phyloP scores from a whole-genome alignment of 495 filamentous ascomycete genomes.

The Neurospora sublineolata region DNA sequence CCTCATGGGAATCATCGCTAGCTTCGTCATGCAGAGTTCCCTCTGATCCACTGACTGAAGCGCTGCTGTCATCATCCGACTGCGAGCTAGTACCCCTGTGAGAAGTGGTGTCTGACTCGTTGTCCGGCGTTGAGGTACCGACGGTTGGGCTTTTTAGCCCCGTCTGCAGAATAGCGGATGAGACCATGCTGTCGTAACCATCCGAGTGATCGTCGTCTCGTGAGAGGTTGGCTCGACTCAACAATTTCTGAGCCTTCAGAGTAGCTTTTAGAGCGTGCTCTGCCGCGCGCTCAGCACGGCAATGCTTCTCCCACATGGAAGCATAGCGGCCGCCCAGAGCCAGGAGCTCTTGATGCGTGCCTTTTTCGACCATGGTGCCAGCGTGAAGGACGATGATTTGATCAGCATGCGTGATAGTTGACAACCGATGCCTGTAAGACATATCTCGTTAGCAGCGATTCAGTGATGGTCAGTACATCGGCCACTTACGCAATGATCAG shows the following conservation, averaged over 20 bases:
- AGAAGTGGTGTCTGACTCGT: slow-evolving; percentile 3
- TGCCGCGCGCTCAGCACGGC: slow-evolving; percentile 72
- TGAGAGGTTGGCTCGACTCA: slow-evolving; percentile 33
- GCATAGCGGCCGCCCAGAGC: slow-evolving; percentile 68
- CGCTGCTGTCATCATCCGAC: slow-evolving; percentile 9
- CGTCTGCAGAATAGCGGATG: slow-evolving; percentile 19
- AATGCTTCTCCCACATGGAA: slow-evolving; percentile 94
- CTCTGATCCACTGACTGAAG: slow-evolving; percentile 12
- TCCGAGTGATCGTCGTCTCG: slow-evolving; percentile 13
- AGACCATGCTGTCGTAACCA: slow-evolving; percentile 24
- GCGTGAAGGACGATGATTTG: slow-evolving; percentile 88
- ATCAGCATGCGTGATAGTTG: slow-evolving; percentile 87
- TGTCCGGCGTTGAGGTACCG: slow-evolving; percentile 1
- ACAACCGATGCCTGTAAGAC: slow-evolving; percentile 59
- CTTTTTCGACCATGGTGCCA: slow-evolving; percentile 71
- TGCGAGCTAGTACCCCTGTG: slow-evolving; percentile 9
- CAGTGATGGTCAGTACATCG: background rate
- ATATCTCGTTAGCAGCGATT: slow-evolving; percentile 1
- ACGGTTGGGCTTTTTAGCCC: slow-evolving; percentile 9
- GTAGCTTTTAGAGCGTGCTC: slow-evolving; percentile 52
- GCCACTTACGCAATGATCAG: slow-evolving; percentile 46
- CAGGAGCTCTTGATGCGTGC: slow-evolving; percentile 78
- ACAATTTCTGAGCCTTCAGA: slow-evolving; percentile 45
- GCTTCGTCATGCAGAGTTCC: slow-evolving; percentile 19
- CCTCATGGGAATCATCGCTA: background rate